Conservation (phyloP, 306 rosid species). For the Cicer yamashitae region DNA sequence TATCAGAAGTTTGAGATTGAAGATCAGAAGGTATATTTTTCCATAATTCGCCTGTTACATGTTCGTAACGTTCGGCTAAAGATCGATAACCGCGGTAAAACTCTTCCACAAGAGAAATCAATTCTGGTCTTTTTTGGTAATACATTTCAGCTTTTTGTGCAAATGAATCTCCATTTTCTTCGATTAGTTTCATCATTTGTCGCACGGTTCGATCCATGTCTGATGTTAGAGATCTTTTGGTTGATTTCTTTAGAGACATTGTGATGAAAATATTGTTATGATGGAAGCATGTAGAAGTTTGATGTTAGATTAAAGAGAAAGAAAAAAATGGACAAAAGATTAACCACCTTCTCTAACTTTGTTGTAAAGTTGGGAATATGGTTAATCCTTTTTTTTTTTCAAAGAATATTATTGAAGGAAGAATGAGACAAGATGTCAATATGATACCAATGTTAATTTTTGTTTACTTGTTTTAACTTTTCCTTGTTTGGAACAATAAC, state of each 20-base stretch:
- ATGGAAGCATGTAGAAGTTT: conserved; percentile 14
- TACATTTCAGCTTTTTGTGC: conserved; percentile 96
- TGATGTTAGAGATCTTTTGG: conserved; percentile 56
- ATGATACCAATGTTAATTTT: conserved; percentile 24
- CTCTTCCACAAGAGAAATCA: conserved; percentile 85
- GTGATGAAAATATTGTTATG: conserved; percentile 34
- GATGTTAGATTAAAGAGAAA: conserved; percentile 26
- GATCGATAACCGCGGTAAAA: conserved; percentile 80
- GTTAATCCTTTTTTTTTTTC: conserved; percentile 13
- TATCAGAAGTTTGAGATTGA: conserved; percentile 78
- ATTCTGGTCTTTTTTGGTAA: conserved; percentile 71
- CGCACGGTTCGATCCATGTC: conserved; percentile 65
- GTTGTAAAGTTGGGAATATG: conserved; percentile 41
- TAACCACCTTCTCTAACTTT: conserved; percentile 47
- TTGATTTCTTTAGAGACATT: conserved; percentile 56
- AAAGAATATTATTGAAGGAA: not conserved
- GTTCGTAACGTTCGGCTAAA: conserved; percentile 86
- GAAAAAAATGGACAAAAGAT: not conserved
- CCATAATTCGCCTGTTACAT: conserved; percentile 68
- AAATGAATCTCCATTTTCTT: conserved; percentile 83
- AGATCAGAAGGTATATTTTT: conserved; percentile 69
- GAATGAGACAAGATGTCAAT: conserved; percentile 23
- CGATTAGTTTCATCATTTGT: conserved; percentile 74
- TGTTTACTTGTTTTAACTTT: conserved; percentile 53
- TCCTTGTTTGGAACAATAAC: conserved; percentile 47